These are phyloP conservation scores for Sporodiniella umbellata DNA, from an alignment of 371 early-diverging fungal species.

Conservation along the genomic window DNA sequence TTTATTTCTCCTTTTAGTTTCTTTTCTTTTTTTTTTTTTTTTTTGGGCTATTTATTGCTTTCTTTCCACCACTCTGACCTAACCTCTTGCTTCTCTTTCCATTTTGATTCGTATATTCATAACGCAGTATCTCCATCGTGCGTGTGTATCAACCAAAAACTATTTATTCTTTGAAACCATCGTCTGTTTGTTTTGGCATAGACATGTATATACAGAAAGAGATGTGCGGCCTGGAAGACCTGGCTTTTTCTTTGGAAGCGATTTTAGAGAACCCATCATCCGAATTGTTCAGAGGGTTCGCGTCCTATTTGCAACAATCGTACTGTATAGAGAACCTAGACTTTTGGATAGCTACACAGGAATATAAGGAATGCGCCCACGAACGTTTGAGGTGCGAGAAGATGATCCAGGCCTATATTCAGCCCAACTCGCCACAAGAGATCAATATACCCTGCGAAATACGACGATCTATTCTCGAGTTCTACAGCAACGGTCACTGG, in stretches of 20 bases:
- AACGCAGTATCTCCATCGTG: too few species aligned
- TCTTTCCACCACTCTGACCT: not conserved
- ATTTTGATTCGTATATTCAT: too few species aligned
- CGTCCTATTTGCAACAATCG: conserved; percentile 30
- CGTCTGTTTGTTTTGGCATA: too few species aligned
- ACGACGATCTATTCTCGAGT: conserved; percentile 35
- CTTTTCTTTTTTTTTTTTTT: not conserved
- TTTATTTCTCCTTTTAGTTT: not conserved
- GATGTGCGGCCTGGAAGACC: conserved; percentile 12
- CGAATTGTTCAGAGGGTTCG: conserved; percentile 32
- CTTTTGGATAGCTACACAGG: conserved; percentile 43
- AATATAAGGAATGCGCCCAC: conserved; percentile 21
- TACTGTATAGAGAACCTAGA: conserved; percentile 44
- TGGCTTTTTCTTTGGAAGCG: conserved; percentile 26
- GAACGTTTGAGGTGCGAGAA: conserved; percentile 9
- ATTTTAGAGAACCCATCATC: conserved; percentile 27
- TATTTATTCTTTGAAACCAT: too few species aligned
- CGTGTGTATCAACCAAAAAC: too few species aligned
- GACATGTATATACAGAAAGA: too few species aligned
- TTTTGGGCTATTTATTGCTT: not conserved
- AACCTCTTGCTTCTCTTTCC: too few species aligned
- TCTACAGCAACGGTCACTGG: conserved; percentile 15
- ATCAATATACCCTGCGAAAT: conserved; percentile 52
- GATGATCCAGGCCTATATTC: conserved; percentile 31
- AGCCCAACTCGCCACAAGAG: conserved; percentile 45